phyloP scores from a whole-genome alignment of 192 early-diverging fungal genomes.

The Mortierella alpina region DNA sequence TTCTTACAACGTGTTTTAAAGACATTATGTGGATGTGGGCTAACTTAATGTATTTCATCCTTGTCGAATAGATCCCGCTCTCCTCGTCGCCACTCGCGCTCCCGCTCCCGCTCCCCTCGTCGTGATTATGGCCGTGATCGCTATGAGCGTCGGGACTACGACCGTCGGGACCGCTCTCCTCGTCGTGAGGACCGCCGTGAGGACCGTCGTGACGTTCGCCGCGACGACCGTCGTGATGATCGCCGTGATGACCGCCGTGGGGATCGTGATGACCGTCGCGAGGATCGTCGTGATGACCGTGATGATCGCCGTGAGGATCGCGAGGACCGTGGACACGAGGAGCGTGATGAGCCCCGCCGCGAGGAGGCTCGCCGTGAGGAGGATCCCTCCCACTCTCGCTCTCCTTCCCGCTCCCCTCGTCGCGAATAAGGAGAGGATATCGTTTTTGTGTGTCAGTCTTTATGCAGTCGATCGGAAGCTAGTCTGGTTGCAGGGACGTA shows the following conservation, averaged over 20 bases:
- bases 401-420: constrained; percentile 18
- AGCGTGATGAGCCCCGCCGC: neutral
- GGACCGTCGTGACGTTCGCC: constrained; percentile 17
- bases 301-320: constrained; percentile 10
- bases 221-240: constrained; percentile 17
- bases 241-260: constrained; percentile 16
- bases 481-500: no score
- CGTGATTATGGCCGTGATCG: constrained; percentile 35
- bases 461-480: no score
- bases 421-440: neutral
- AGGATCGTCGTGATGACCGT: constrained; percentile 25
- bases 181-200: constrained; percentile 26
- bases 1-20: neutral
- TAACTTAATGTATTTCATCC: neutral
- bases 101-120: constrained; percentile 36
- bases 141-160: constrained; percentile 10
- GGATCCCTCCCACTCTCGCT: constrained; percentile 3
- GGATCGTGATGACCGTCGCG: constrained; percentile 20
- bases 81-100: constrained; percentile 27
- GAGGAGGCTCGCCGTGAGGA: neutral
- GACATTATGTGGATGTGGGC: neutral
- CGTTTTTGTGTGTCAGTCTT: no score
- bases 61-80: constrained; percentile 26
- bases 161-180: constrained; percentile 13
- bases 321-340: constrained; percentile 7